Evolutionary conservation across 164 flowering plant species (phyloP).

Genomic region (Cinnamomum micranthum): DNA sequence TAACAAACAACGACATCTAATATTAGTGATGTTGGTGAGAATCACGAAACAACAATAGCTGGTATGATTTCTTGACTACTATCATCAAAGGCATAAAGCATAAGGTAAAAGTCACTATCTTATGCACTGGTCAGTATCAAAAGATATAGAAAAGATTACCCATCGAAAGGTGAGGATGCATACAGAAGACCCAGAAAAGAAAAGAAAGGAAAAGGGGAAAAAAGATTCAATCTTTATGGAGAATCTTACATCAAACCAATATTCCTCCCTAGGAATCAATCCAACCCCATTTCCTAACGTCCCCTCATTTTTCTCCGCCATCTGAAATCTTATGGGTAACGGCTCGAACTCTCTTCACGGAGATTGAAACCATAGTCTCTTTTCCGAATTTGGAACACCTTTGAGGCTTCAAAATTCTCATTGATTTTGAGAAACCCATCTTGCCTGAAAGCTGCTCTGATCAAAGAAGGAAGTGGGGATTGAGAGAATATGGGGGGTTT

Average conservation of each 20-base stretch:
- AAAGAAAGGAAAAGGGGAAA: not conserved
- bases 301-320: conserved; percentile 28
- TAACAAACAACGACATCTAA: too few species aligned
- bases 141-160: too few species aligned
- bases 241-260: conserved; percentile 29
- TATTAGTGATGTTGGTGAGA: too few species aligned
- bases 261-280: conserved; percentile 21
- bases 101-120: too few species aligned
- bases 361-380: conserved; percentile 2
- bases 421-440: conserved; percentile 24
- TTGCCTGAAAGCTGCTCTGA: conserved; percentile 20
- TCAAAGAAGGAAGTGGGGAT: conserved; percentile 2
- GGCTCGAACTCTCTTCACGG: conserved; percentile 22
- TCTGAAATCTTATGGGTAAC: conserved; percentile 25
- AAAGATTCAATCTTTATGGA: not conserved
- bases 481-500: conserved; percentile 21
- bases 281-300: conserved; percentile 21
- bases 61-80: not conserved
- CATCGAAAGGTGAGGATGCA: not conserved
- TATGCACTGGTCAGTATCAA: not conserved
- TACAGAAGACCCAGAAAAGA: not conserved
- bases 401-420: conserved; percentile 6
- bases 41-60: not conserved
- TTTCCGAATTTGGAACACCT: conserved; percentile 8
- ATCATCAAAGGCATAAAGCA: not conserved